These are phyloP conservation scores for Pittosporum tobira DNA, from an alignment of 129 eudicot genomes.

Conservation along the genomic window DNA sequence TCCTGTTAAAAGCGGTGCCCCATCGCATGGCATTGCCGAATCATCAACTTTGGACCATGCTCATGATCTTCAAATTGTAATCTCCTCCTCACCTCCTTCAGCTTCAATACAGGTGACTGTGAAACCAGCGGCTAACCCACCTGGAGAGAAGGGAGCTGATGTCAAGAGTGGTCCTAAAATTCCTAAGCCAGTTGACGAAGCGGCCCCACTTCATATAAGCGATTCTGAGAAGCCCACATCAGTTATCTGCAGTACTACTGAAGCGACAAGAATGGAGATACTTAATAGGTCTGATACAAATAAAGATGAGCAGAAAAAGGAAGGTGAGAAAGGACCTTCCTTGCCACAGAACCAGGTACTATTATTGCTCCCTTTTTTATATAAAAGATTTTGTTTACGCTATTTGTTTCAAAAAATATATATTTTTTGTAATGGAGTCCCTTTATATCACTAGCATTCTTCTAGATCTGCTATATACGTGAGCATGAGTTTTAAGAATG, in stretches of 20 bases:
- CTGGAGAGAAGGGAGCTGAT: constrained; percentile 40
- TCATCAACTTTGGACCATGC: constrained; percentile 11
- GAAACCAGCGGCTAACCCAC: constrained; percentile 46
- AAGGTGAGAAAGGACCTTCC: constrained; percentile 1
- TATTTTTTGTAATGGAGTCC: no score
- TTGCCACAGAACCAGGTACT: constrained; percentile 37
- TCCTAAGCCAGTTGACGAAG: constrained; percentile 28
- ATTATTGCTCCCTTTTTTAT: constrained; percentile 1
- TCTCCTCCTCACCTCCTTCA: constrained; percentile 9
- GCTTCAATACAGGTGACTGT: constrained; percentile 45
- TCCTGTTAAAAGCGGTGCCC: neutral
- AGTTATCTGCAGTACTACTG: constrained; percentile 3
- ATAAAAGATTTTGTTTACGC: no score
- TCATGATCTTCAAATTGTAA: constrained; percentile 11
- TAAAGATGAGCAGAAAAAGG: constrained; percentile 21
- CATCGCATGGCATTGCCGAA: neutral
- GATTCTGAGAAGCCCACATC: no score
- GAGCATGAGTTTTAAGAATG: no score
- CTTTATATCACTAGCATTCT: neutral
- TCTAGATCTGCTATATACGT: constrained; percentile 2
- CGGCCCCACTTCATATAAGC: constrained; percentile 10
- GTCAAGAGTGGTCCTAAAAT: constrained; percentile 20
- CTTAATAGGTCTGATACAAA: constrained; percentile 15
- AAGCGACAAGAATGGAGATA: constrained; percentile 7
- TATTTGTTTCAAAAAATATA: no score